These are phyloP conservation scores for Ampelomyces quisqualis DNA, from an alignment of 2,329 filamentous ascomycete species.

Conservation along the genomic window DNA sequence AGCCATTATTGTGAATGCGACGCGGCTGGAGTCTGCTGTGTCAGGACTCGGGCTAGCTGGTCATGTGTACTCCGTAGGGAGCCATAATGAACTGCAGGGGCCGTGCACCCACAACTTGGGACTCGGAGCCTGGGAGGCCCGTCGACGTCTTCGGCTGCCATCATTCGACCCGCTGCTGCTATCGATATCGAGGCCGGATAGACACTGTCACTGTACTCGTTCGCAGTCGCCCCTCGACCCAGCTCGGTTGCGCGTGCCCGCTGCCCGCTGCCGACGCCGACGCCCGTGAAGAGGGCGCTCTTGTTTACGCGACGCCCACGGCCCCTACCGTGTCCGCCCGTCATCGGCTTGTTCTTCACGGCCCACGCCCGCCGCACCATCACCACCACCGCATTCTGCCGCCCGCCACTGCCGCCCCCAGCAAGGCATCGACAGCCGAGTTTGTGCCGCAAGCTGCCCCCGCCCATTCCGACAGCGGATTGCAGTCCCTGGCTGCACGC, in stretches of 20 bases:
- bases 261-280: no score
- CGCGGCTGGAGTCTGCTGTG: background rate
- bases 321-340: constrained; percentile 1
- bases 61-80: no score
- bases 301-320: constrained; percentile 8
- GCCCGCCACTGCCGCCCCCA: background rate
- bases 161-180: constrained; percentile 5
- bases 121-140: no score
- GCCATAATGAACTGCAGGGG: no score
- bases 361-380: background rate
- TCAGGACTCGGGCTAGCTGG: constrained; percentile 1
- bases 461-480: constrained; percentile 1
- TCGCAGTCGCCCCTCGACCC: constrained; percentile 1
- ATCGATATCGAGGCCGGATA: constrained; percentile 8
- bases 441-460: constrained; percentile 5
- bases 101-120: background rate
- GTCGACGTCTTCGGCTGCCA: constrained; percentile 3
- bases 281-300: no score
- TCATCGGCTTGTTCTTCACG: background rate
- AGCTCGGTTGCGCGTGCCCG: background rate
- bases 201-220: background rate
- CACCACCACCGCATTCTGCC: background rate
- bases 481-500: background rate
- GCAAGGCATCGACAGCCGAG: background rate
- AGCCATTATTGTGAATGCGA: background rate